Base-by-base conservation (phyloP, 2,329 filamentous ascomycete genomes). In the Neonectria faginata region DNA sequence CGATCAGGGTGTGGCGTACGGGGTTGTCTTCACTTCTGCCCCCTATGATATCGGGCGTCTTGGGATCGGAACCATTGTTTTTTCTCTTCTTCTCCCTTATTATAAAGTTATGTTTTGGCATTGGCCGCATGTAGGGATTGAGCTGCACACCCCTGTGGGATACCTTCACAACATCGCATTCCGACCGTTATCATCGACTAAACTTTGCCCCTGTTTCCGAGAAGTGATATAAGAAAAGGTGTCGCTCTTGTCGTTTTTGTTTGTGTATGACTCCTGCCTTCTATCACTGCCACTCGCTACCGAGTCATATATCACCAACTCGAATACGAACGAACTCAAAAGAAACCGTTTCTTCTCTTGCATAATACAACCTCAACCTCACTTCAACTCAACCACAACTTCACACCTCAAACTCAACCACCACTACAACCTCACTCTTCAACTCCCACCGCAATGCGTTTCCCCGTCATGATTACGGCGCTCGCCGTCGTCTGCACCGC, bases 401-500 rank as follows among this genome's bases (percentile, higher is more conserved):
- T 16, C 36, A 39, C 12, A 16, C 14, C 36, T 16, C 5, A 7
- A 9, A 29, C 11, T 31, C 47, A 31, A 7, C 10, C 5, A 8
- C 14, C 16, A 7, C 14, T 4, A n/a, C 36, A 39, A 16, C 36
- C 33, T 36, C 33, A 36, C 33, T 6, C 12, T 12, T 16, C 33
- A 36, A 5, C 12, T 5, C 12, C 33, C 12, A 6, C 33, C 14
- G 36, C 16, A 16, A 50, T 66, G 64, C 59, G 36, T 6, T 29
- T 62, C 44, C 12, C 36, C 11, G 11, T 60, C 31, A 16, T 48
- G 9, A 50, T 50, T 12, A 47, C 14, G 36, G 36, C 50, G n/a
- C 44, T 62, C 12, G 20, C 39, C 9, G 41, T 39, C 51, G 44
- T 41, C 42, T 33, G 51, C 41, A 45, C 39, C 29, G 29, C 52